Evolutionary conservation across 2,329 filamentous ascomycete species (phyloP).

Genomic region (Xylariaceae sp.): DNA sequence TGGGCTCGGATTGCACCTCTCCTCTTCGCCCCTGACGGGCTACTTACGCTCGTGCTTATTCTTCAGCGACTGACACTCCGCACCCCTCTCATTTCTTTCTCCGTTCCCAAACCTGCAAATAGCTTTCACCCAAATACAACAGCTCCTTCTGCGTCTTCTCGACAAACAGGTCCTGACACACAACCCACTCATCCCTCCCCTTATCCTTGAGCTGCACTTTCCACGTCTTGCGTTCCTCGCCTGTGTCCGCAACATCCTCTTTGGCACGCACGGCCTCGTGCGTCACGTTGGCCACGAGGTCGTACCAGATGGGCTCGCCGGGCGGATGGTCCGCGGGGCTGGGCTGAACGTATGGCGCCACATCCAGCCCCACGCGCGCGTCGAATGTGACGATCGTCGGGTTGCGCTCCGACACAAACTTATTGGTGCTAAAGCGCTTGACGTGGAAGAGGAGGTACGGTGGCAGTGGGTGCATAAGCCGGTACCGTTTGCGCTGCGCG

Average conservation of each 20-base stretch:
- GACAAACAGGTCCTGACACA: constrained; percentile 90
- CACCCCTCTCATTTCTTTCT: too few species aligned
- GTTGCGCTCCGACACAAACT: constrained; percentile 92
- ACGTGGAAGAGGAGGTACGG: constrained; percentile 91
- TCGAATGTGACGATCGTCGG: constrained; percentile 98
- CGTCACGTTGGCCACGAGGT: constrained; percentile 91
- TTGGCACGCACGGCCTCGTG: constrained; percentile 74
- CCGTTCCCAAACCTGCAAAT: constrained; percentile 94
- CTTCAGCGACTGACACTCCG: too few species aligned
- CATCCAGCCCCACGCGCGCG: constrained; percentile 71
- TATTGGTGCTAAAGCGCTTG: constrained; percentile 95
- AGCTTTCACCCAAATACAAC: constrained; percentile 88
- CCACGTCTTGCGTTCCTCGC: constrained; percentile 86
- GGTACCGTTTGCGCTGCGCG: constrained; percentile 82
- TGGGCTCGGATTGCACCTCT: too few species aligned
- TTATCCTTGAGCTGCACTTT: constrained; percentile 85
- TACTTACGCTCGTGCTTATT: too few species aligned
- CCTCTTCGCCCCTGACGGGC: too few species aligned
- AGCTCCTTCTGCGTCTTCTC: constrained; percentile 85
- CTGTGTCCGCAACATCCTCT: constrained; percentile 85
- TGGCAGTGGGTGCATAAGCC: constrained; percentile 83
- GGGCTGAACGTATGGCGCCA: constrained; percentile 87
- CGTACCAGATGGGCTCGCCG: constrained; percentile 86
- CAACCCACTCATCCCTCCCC: constrained; percentile 80
- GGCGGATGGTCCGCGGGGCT: constrained; percentile 66